Evolutionary conservation across 306 rosid genomes (phyloP).

Genomic region (Fagus sylvatica): DNA sequence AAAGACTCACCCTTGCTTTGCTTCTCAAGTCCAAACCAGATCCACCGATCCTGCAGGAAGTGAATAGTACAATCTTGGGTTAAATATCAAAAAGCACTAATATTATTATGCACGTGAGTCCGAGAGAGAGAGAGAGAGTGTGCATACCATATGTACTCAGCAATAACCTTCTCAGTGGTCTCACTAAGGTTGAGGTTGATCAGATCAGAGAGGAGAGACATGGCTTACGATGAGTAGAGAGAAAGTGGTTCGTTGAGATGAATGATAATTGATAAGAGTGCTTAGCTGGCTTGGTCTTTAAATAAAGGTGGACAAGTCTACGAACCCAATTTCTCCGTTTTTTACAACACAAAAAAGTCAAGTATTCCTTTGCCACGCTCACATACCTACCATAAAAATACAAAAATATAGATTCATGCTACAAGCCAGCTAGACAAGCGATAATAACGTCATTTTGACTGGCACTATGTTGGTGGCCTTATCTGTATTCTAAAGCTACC

Average conservation of each 20-base stretch:
- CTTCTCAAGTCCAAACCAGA: conserved; percentile 60
- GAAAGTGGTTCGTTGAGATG: neutral
- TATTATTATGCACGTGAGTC: neutral
- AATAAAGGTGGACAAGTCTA: neutral
- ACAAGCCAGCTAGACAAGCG: no score
- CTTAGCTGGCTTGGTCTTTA: neutral
- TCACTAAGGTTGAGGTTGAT: conserved; percentile 67
- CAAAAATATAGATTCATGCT: no score
- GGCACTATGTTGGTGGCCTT: no score
- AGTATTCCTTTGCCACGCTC: neutral
- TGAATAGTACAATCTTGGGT: neutral
- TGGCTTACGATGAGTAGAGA: neutral
- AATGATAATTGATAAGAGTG: neutral
- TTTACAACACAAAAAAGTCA: neutral
- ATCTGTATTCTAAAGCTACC: no score
- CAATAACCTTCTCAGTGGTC: conserved; percentile 63
- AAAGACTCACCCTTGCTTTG: conserved; percentile 46
- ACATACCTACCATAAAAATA: no score
- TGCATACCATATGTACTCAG: conserved; percentile 78
- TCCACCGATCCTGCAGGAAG: conserved; percentile 49
- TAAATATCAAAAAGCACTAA: neutral
- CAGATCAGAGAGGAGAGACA: conserved; percentile 65
- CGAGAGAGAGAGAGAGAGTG: neutral
- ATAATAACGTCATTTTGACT: no score
- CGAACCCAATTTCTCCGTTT: neutral